Conservation (phyloP, 768 basidiomycete species). For the Xerocomellus intermedius region DNA sequence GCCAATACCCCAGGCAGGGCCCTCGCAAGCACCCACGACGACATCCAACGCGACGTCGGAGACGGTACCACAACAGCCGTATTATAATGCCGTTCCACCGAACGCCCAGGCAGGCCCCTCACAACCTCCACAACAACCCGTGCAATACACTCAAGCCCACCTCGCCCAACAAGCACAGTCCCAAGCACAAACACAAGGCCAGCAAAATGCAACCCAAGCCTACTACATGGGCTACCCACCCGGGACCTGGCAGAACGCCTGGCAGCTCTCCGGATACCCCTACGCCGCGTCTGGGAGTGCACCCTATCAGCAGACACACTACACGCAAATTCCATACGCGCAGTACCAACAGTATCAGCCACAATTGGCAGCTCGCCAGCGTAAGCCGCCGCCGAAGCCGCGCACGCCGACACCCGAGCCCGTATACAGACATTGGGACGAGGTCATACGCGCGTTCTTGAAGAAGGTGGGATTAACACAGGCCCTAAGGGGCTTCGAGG, state of each 20-base stretch:
- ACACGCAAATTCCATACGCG: constrained; percentile 33
- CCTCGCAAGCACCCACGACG: constrained; percentile 27
- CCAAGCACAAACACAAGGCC: constrained; percentile 18
- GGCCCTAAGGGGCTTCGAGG: constrained; percentile 59
- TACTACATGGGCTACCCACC: constrained; percentile 37
- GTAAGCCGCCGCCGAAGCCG: constrained; percentile 26
- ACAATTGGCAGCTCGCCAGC: constrained; percentile 28
- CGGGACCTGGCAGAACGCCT: constrained; percentile 33
- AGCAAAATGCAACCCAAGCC: constrained; percentile 30
- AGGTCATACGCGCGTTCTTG: constrained; percentile 53
- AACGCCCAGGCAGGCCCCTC: constrained; percentile 16
- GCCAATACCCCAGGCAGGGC: constrained; percentile 41
- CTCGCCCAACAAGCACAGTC: constrained; percentile 18
- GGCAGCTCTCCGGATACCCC: constrained; percentile 34
- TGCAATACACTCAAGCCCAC: constrained; percentile 23
- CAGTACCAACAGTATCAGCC: constrained; percentile 36
- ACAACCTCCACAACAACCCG: constrained; percentile 16
- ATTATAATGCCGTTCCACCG: constrained; percentile 14
- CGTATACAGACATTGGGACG: constrained; percentile 60
- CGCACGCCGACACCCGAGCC: constrained; percentile 41
- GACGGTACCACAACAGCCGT: constrained; percentile 7
- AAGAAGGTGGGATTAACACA: constrained; percentile 54
- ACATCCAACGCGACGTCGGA: constrained; percentile 8
- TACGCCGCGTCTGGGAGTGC: constrained; percentile 30
- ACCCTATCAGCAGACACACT: constrained; percentile 35